Evolutionary conservation across 257 asterid species (phyloP), one percentile per base, ranked within the genome.

Genomic region (Solanum etuberosum): DNA sequence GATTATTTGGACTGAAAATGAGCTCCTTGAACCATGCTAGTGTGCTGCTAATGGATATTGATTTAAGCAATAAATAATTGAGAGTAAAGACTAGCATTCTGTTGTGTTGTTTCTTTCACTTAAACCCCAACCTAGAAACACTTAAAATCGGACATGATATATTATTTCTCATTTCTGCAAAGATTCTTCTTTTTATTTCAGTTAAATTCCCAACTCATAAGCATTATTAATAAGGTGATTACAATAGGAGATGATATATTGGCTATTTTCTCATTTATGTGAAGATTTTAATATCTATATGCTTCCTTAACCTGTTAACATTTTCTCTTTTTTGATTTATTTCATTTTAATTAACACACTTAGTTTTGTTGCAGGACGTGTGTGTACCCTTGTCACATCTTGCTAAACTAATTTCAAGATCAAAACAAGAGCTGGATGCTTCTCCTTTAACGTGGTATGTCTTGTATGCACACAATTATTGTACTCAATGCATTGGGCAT

Each of bases 311-410:
- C 61, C 12, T 42, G 37, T 40, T 14, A 77, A 7, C 63, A 23
- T 71, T 86, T 87, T 84, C 31, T 37, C 32, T 12, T 37, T 40
- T 76, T 23, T 76, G 23, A 15, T 78, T 77, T 14, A 15, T 78
- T 43, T 78, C 25, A 15, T 15, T 78, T 43, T 78, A 42, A 15
- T 42, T 27, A 7, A 27, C 31, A 29, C 67, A 27, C 57, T 48
- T 46, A 21, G 83, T 68, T 40, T 25, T 68, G 61, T 68, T 90
- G 89, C 95, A 95, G 99, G 99, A 95, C 87, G 99, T 94, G 1
- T 97, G 98, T 84, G 99, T 97, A 90, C 99, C 99, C 11, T 89
- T 97, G 14, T 95, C 99, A 20, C 94, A 70, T 71, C 98, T 95
- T 73, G 99, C 98, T 14, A 98, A 95, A 72, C 57, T 97, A 83